phyloP scores from a whole-genome alignment of 768 basidiomycete genomes.

The Auriculariales sp. region DNA sequence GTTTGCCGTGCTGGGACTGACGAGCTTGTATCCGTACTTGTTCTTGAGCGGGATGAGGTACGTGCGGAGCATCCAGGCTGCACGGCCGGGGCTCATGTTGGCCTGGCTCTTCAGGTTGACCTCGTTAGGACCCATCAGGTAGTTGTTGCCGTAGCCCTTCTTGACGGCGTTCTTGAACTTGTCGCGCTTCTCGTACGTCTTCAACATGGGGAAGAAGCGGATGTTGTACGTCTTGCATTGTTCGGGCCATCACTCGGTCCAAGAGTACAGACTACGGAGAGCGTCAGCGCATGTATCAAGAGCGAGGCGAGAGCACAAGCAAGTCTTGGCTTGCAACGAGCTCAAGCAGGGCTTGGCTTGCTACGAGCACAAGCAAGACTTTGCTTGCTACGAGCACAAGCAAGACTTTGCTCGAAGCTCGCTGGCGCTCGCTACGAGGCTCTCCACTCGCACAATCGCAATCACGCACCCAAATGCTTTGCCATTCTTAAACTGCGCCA shows the following conservation, averaged over 20 bases:
- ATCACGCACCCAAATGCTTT: not conserved
- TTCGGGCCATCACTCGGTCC: not conserved
- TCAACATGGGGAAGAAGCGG: not conserved
- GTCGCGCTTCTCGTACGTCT: not conserved
- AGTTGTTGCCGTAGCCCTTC: not conserved
- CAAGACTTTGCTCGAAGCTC: too few relatives aligned
- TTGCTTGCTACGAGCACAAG: too few relatives aligned
- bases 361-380: too few relatives aligned
- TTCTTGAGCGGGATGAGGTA: not conserved
- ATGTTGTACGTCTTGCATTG: not conserved
- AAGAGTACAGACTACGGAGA: not conserved
- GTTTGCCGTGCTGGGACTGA: not conserved
- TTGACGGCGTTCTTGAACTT: not conserved
- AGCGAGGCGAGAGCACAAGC: not conserved
- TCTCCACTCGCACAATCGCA: not conserved
- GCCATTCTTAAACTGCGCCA: not conserved
- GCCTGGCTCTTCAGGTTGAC: not conserved
- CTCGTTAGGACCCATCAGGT: not conserved
- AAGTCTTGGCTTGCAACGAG: too few relatives aligned
- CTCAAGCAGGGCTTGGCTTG: too few relatives aligned
- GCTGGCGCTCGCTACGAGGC: too few relatives aligned
- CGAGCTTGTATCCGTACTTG: conserved; percentile 1
- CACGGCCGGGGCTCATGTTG: not conserved
- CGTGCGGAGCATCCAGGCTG: not conserved
- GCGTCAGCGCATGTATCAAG: not conserved